Conservation (phyloP, 495 filamentous ascomycete genomes). For the Daldinia caldariorum region DNA sequence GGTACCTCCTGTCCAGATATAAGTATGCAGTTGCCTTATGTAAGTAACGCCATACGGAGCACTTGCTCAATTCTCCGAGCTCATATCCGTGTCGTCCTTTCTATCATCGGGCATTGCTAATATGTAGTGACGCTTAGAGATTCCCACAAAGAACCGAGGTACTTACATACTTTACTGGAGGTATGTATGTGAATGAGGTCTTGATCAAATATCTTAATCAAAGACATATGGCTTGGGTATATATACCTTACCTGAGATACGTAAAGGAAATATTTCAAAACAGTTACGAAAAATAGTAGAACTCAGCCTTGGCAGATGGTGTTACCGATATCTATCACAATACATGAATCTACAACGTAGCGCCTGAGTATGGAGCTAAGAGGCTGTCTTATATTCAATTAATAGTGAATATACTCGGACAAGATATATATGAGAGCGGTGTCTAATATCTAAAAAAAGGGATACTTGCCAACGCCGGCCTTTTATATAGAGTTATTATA, state of each 20-base stretch:
- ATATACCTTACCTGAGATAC: no score
- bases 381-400: slow-evolving; percentile 17
- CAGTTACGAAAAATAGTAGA: no score
- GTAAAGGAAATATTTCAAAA: no score
- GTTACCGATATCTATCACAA: no score
- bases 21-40: not conserved
- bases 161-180: no score
- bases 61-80: not conserved
- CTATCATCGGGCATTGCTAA: no score
- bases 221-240: no score
- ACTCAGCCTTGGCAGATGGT: no score
- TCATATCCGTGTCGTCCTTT: no score
- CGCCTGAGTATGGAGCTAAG: slow-evolving; percentile 18
- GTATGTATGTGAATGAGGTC: no score
- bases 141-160: not conserved
- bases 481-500: slow-evolving; percentile 12
- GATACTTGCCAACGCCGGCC: slow-evolving; percentile 2
- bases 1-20: not conserved
- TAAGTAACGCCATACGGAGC: not conserved
- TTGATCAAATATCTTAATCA: no score
- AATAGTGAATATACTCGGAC: not conserved
- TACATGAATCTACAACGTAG: not conserved
- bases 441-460: not conserved
- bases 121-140: no score
- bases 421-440: not conserved